Base-by-base conservation (phyloP, 2,329 filamentous ascomycete species). In the Clonostachys solani region DNA sequence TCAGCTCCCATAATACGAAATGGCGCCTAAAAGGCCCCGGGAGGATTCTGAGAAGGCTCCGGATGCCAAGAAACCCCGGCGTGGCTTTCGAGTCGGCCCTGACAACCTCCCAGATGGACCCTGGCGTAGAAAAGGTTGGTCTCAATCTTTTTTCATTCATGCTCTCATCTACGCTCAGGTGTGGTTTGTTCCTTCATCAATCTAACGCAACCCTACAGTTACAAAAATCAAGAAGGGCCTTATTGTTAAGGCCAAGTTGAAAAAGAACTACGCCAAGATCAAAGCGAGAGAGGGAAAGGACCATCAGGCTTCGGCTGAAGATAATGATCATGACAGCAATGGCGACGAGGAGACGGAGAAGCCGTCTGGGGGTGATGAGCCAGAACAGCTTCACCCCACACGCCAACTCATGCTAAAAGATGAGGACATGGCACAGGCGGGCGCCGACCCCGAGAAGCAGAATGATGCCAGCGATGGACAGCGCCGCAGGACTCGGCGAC, bases 201-300 rank as follows among this genome's bases (percentile, higher is more conserved):
- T 29, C 48, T 36, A 23, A 46, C 42, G 42, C 42, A 19, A 23
- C 5, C 38, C 29, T 40, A 38, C 59, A 92, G 89, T 88, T 49
- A 83, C 89, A 66, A 92, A 92, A 67, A 94, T 96, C 61, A 97
- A 97, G 68, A 80, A 86, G 54, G 82, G 88, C 54, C 73, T 96
- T 47, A 96, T 97, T 58, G 83, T 91, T 66, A 95, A 94, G 65
- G 91, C 92, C 50, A 96, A 96, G 68, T 77, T 96, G 52, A 94
- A 92, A 69, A 95, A 96, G 67, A 81, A 87, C 40, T 96, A 96
- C 63, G 87, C 87, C 52, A 96, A 96, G 67, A 74, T 96, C 53
- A 92, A 92, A 67, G 83, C 64, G 33, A 37, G 36, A 42, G 48
- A 56, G 37, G 45, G 54, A 33, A 50, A 58, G 15, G 56, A 64